Percentiles rank a stretch among this genome's conserved stretches.
phyloP scores from a whole-genome alignment of 2,329 filamentous ascomycete species.

The Fusarium temperatum region DNA sequence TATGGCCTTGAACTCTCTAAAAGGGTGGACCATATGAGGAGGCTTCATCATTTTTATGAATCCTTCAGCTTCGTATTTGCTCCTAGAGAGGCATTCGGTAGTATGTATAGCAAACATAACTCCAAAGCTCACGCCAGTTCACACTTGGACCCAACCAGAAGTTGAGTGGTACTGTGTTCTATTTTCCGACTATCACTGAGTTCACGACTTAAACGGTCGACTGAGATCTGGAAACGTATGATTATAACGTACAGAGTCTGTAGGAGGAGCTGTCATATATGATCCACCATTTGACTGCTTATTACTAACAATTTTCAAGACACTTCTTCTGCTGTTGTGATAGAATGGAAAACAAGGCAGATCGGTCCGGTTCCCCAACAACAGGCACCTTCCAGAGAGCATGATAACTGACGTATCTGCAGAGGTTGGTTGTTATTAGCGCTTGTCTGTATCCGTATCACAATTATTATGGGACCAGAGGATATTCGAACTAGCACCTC shows the following conservation, averaged over 20 bases:
- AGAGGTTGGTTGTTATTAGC: not conserved
- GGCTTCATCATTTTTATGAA: not conserved
- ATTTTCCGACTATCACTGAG: not conserved
- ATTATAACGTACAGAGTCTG: not conserved
- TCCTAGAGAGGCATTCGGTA: not conserved
- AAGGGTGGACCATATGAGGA: not conserved
- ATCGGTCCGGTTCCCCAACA: not conserved
- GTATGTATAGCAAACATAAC: not conserved
- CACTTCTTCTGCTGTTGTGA: not conserved
- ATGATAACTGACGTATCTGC: not conserved
- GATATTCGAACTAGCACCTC: not conserved
- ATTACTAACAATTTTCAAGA: not conserved
- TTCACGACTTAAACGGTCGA: not conserved
- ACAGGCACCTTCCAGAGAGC: not conserved
- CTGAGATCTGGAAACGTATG: not conserved
- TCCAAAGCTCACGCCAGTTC: not conserved
- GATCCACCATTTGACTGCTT: not conserved
- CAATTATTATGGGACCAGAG: not conserved
- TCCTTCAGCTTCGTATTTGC: not conserved
- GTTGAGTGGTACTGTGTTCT: not conserved
- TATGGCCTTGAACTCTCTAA: not conserved
- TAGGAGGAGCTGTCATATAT: not conserved
- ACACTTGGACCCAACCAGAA: not conserved
- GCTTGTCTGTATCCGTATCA: slow-evolving; percentile 13
- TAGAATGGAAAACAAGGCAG: not conserved